Evolutionary conservation across 352 stramenopile genomes (phyloP).

Genomic region (Globisporangium heterothallicum): DNA sequence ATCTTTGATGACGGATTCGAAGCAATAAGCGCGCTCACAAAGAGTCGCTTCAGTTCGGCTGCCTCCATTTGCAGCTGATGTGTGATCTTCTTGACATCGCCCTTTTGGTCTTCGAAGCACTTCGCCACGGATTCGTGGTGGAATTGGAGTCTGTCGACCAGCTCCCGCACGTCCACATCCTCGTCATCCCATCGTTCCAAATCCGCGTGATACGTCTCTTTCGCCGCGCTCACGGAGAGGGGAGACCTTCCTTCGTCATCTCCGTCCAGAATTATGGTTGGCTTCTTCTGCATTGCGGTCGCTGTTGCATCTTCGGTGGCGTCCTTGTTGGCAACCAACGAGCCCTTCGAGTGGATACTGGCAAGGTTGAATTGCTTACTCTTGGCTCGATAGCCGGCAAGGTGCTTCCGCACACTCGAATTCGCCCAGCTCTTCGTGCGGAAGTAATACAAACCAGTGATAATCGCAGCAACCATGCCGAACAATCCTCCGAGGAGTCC

Average conservation of each 20-base stretch:
- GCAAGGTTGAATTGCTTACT: conserved; percentile 50
- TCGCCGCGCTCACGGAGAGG: neutral
- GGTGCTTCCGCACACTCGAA: conserved; percentile 22
- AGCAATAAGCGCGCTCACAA: conserved; percentile 49
- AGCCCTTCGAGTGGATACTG: conserved; percentile 68
- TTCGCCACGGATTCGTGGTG: conserved; percentile 76
- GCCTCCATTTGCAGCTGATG: conserved; percentile 66
- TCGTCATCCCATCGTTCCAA: conserved; percentile 70
- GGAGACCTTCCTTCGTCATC: neutral
- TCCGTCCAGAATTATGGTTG: conserved; percentile 5
- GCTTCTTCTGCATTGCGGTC: neutral
- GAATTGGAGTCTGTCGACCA: conserved; percentile 69
- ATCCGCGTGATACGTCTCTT: conserved; percentile 37
- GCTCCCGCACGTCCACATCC: conserved; percentile 64
- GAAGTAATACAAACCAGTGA: conserved; percentile 79
- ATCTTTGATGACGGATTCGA: conserved; percentile 10
- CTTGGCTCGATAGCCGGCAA: conserved; percentile 40
- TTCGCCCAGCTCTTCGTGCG: conserved; percentile 77
- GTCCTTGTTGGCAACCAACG: conserved; percentile 37
- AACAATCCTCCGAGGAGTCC: conserved; percentile 74
- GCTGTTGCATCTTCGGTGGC: neutral
- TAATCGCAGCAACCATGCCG: conserved; percentile 65
- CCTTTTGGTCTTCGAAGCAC: conserved; percentile 68
- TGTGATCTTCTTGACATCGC: conserved; percentile 49
- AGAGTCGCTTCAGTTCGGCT: conserved; percentile 58